These are phyloP conservation scores for Kurtzmaniella quercitrusa DNA, from an alignment of 1,139 yeast genomes.

Conservation along the genomic window DNA sequence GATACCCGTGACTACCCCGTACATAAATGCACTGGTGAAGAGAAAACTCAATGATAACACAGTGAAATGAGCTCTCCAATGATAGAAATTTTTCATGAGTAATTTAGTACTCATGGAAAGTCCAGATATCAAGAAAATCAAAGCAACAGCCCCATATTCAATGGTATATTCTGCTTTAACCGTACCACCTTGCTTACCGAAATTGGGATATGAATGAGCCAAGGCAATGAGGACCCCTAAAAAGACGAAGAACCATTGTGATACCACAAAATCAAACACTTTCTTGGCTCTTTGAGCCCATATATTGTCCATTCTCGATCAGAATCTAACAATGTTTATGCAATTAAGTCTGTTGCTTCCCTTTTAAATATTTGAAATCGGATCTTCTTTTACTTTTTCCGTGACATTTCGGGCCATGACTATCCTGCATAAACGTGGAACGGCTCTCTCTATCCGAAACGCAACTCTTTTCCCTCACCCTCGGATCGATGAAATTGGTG, in stretches of 20 bases:
- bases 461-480: not conserved
- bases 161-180: constrained; percentile 71
- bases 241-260: constrained; percentile 72
- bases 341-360: not conserved
- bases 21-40: constrained; percentile 70
- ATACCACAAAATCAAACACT: constrained; percentile 25
- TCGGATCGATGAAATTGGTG: not conserved
- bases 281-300: constrained; percentile 2
- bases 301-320: not conserved
- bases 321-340: not conserved
- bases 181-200: constrained; percentile 81
- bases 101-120: constrained; percentile 66
- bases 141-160: constrained; percentile 82
- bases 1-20: constrained; percentile 70
- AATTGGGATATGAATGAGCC: constrained; percentile 75
- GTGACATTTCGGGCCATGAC: not conserved
- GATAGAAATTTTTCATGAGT: constrained; percentile 53
- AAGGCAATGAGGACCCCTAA: constrained; percentile 70
- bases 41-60: constrained; percentile 67
- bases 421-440: not conserved
- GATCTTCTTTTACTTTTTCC: not conserved
- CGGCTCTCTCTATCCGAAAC: not conserved
- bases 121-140: constrained; percentile 79
- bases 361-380: not conserved
- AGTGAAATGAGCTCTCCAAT: constrained; percentile 81